Percentiles rank a stretch among this genome's conserved stretches.
Conservation (phyloP, 441 rosid genomes). For the Populus hybrid region DNA sequence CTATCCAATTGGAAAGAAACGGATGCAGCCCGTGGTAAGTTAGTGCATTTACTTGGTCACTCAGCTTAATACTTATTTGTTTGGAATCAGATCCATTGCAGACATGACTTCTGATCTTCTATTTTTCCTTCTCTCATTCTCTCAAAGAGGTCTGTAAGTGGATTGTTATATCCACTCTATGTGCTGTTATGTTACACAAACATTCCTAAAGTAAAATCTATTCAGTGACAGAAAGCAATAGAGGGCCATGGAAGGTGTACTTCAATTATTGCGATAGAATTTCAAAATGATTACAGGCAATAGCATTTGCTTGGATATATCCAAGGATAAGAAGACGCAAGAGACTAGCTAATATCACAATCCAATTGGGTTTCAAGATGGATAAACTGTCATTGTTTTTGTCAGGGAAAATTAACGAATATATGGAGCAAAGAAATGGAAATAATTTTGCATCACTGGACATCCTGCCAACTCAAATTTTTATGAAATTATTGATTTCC, state of each 20-base stretch:
- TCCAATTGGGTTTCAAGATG: background rate
- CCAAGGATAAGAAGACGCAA: background rate
- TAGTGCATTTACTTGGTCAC: background rate
- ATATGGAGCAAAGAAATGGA: background rate
- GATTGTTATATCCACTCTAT: background rate
- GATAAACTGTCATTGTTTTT: background rate
- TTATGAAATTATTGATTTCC: background rate
- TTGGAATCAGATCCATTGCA: background rate
- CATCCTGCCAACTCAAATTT: background rate
- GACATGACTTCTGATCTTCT: background rate
- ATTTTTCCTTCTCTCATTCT: background rate
- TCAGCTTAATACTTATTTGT: background rate
- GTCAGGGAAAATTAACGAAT: background rate
- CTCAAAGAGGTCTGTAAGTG: background rate
- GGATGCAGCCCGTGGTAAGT: conserved; percentile 67
- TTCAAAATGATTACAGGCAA: background rate
- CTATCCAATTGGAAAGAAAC: conserved; percentile 56
- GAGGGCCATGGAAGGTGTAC: background rate
- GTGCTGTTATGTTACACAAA: background rate
- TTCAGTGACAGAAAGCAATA: background rate
- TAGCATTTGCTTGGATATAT: background rate
- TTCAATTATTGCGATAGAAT: no score
- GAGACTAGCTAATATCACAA: background rate
- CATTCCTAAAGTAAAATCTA: background rate
- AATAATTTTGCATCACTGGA: background rate